A percentile compares a stretch with the other conserved stretches of the same genome.
Conservation (phyloP, 139 green algal genomes). For the Helicosporidium sp. region DNA sequence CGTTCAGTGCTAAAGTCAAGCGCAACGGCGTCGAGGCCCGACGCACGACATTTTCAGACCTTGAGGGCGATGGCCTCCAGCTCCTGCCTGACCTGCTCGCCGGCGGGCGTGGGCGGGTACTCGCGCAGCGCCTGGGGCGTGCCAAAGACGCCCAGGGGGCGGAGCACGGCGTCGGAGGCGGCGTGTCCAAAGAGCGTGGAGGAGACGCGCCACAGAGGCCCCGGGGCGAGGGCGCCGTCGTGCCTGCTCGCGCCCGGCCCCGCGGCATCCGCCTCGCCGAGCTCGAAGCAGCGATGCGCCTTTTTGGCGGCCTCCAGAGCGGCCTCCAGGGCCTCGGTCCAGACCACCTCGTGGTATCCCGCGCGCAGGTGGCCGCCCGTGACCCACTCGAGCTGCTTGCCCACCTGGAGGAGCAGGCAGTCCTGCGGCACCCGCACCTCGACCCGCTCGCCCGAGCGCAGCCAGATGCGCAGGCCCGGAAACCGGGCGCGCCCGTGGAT, state of each 20-base stretch:
- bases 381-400: conserved; percentile 77
- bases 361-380: conserved; percentile 60
- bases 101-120: conserved; percentile 39
- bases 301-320: too few species aligned
- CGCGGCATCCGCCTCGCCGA: neutral
- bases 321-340: conserved; percentile 2
- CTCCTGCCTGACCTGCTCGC: conserved; percentile 46
- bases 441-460: conserved; percentile 46
- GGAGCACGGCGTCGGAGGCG: conserved; percentile 36
- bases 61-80: conserved; percentile 37
- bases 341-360: conserved; percentile 70
- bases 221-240: neutral
- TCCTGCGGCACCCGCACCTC: conserved; percentile 45
- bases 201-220: conserved; percentile 60
- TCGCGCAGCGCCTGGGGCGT: neutral
- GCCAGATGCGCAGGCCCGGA: conserved; percentile 55
- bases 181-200: conserved; percentile 74
- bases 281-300: neutral
- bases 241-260: neutral
- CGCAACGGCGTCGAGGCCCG: too few species aligned
- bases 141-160: conserved; percentile 43
- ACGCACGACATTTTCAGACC: too few species aligned
- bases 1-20: too few species aligned
- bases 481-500: conserved; percentile 61
- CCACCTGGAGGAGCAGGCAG: conserved; percentile 75